Evolutionary conservation across 2,329 filamentous ascomycete genomes (phyloP), one percentile per base, ranked within the genome.

Genomic region (Colletotrichum melonis): DNA sequence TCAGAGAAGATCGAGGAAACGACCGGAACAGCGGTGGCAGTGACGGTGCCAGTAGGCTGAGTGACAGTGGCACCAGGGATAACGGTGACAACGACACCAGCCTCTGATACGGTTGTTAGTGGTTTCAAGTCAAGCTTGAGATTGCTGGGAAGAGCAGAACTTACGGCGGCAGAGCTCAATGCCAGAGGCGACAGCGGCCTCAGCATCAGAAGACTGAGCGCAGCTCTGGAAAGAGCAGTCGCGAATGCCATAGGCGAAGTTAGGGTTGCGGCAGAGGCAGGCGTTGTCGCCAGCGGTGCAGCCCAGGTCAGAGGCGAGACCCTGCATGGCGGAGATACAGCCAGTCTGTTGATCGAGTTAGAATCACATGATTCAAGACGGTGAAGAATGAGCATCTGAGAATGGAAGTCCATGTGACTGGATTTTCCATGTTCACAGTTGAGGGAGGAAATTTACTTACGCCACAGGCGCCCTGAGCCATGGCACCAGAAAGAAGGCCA

Each of bases 151-250:
- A 16, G 24, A 9, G 3, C 22, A 22, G 24, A n/a, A 77, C 81
- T 77, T 78, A 84, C 82, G 73, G 26, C 78, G 71, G 79, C 87
- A 89, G 69, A 84, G 72, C 14, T 76, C 64, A 69, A 84, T 76
- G 55, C 81, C 87, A 74, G 82, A 87, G 32, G 77, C 68, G 54
- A 88, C 78, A 69, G 81, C 83, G 55, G 80, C 74, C 42, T 79
- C 76, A 62, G 84, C 84, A 60, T 83, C 79, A 19, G 79, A 76
- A 28, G 56, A 19, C 16, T 76, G 70, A 32, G 56, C 69, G 82
- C 87, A 89, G 57, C 82, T 80, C 79, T 85, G 80, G 74, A 77
- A 75, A 22, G 87, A 84, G 81, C 88, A 89, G 82, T 89, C 88
- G 71, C 84, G 86, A 72, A 89, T 79, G 65, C 87, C 88, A 75